phyloP scores from a whole-genome alignment of 495 filamentous ascomycete genomes.

The Xylaria nigripes region DNA sequence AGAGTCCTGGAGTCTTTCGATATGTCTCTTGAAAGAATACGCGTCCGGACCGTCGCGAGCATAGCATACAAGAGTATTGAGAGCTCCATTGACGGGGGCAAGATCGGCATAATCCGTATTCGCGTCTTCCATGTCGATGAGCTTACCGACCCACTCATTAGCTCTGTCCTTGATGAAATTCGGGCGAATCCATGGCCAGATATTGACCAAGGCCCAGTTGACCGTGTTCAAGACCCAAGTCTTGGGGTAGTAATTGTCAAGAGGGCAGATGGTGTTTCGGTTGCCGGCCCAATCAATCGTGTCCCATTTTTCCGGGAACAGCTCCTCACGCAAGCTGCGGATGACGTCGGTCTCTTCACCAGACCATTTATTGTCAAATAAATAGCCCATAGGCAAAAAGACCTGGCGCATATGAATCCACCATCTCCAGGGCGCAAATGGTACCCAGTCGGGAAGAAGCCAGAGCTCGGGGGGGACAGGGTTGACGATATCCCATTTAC shows the following conservation, averaged over 20 bases:
- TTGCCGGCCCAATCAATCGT: constrained; percentile 67
- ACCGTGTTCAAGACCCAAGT: constrained; percentile 66
- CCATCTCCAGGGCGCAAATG: constrained; percentile 93
- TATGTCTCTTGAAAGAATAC: constrained; percentile 66
- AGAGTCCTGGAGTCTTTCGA: constrained; percentile 73
- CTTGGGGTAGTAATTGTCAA: constrained; percentile 92
- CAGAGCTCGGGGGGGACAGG: constrained; percentile 89
- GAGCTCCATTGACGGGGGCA: constrained; percentile 79
- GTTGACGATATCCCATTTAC: constrained; percentile 87
- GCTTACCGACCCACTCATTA: constrained; percentile 59
- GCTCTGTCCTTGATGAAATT: constrained; percentile 51
- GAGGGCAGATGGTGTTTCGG: constrained; percentile 70
- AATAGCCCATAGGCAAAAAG: constrained; percentile 83
- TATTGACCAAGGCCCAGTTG: constrained; percentile 66
- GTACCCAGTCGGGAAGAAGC: constrained; percentile 93
- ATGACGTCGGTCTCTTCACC: constrained; percentile 65
- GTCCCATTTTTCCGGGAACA: constrained; percentile 74
- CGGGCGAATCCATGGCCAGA: constrained; percentile 68
- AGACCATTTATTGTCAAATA: constrained; percentile 72
- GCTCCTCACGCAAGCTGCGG: constrained; percentile 65
- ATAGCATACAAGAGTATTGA: constrained; percentile 81
- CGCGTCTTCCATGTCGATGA: constrained; percentile 82
- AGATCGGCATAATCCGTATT: constrained; percentile 85
- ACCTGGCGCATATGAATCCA: constrained; percentile 97
- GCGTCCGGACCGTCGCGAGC: constrained; percentile 73